These are phyloP conservation scores for Hypoxylon sp. DNA, from an alignment of 2,329 filamentous ascomycete species.

Conservation along the genomic window DNA sequence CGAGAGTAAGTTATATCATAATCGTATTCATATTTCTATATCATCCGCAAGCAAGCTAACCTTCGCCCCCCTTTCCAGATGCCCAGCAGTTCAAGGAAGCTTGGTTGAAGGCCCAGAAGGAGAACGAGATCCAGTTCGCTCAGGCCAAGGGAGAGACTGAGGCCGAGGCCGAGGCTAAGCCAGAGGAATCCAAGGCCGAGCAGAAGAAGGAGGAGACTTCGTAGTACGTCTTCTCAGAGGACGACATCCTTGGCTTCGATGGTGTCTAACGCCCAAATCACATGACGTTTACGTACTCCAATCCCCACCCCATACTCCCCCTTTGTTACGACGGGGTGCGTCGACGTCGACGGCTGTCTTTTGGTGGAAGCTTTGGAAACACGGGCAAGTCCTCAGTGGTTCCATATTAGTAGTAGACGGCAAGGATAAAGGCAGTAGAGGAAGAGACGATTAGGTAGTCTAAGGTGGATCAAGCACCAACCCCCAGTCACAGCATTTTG, in stretches of 20 bases:
- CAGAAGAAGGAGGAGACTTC: conserved; percentile 40
- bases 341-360: conserved; percentile 27
- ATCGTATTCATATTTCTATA: background rate
- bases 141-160: conserved; percentile 49
- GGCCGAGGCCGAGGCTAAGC: conserved; percentile 40
- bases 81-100: conserved; percentile 98
- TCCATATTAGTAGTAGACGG: conserved; percentile 34
- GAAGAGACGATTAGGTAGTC: conserved; percentile 39
- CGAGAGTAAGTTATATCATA: conserved; percentile 76
- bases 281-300: conserved; percentile 8
- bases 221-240: conserved; percentile 34
- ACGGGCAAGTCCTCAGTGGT: conserved; percentile 24
- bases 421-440: conserved; percentile 42
- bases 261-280: conserved; percentile 12
- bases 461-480: conserved; percentile 41
- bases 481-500: conserved; percentile 47
- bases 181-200: conserved; percentile 44
- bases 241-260: conserved; percentile 1
- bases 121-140: conserved; percentile 86
- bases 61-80: conserved; percentile 64
- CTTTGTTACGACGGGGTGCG: conserved; percentile 12
- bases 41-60: conserved; percentile 44
- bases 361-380: conserved; percentile 33
- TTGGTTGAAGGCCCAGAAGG: conserved; percentile 95
- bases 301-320: conserved; percentile 14